Conservation (phyloP, 2,329 filamentous ascomycete species). For the Aureobasidium pullulans region DNA sequence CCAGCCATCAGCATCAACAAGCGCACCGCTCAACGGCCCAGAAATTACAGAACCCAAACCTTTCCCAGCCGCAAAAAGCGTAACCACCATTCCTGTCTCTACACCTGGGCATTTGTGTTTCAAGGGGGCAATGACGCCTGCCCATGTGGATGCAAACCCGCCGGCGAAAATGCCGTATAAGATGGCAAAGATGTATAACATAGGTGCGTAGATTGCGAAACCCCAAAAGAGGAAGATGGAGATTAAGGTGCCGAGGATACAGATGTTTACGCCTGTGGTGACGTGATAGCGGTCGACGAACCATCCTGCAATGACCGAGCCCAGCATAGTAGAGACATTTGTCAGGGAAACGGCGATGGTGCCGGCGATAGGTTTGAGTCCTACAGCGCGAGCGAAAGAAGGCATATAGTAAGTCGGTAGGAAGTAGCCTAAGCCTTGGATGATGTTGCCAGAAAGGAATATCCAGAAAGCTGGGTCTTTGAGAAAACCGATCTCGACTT, state of each 20-base stretch:
- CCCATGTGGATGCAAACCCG: constrained; percentile 31
- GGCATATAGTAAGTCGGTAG: constrained; percentile 38
- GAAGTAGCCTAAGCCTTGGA: constrained; percentile 38
- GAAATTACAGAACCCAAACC: constrained; percentile 46
- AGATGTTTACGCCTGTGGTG: constrained; percentile 31
- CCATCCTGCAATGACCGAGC: constrained; percentile 31
- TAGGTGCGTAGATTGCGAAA: constrained; percentile 34
- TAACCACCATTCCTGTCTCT: constrained; percentile 43
- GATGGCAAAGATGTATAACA: constrained; percentile 36
- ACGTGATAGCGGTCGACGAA: constrained; percentile 35
- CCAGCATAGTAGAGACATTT: constrained; percentile 32
- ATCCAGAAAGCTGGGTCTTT: constrained; percentile 31
- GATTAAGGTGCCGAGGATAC: constrained; percentile 29
- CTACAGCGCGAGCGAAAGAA: constrained; percentile 31
- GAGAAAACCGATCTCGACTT: constrained; percentile 23
- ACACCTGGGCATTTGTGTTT: constrained; percentile 18
- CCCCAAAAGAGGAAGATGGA: constrained; percentile 40
- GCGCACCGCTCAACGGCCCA: constrained; percentile 31
- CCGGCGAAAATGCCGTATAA: constrained; percentile 37
- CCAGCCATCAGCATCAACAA: constrained; percentile 1
- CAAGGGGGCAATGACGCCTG: constrained; percentile 21
- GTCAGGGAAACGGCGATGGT: constrained; percentile 33
- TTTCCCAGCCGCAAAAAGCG: constrained; percentile 41
- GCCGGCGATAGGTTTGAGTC: constrained; percentile 28
- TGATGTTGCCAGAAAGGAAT: constrained; percentile 35